Percentiles rank a stretch among this genome's conserved stretches.
phyloP scores from a whole-genome alignment of 805 yeast genomes.

The Yamadazyma ubonensis region DNA sequence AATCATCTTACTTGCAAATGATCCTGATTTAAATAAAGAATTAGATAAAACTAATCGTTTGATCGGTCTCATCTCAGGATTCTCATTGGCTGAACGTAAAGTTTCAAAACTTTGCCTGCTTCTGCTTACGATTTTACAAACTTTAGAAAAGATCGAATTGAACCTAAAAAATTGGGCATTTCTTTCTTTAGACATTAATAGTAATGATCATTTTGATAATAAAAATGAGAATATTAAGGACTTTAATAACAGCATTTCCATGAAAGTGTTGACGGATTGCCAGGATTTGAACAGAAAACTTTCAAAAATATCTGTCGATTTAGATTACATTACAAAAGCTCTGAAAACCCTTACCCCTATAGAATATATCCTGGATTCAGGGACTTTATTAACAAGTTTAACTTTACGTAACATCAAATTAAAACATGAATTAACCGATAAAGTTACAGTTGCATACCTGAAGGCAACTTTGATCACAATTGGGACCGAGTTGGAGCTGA shows the following conservation, averaged over 20 bases:
- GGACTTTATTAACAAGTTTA: slow-evolving; percentile 47
- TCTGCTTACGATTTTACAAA: slow-evolving; percentile 46
- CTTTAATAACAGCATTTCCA: slow-evolving; percentile 55
- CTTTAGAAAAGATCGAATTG: slow-evolving; percentile 49
- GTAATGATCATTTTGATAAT: slow-evolving; percentile 38
- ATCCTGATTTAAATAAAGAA: slow-evolving; percentile 47
- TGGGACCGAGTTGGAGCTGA: slow-evolving; percentile 58
- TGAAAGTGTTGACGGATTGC: slow-evolving; percentile 52
- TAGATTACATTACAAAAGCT: slow-evolving; percentile 46
- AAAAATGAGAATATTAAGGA: slow-evolving; percentile 18
- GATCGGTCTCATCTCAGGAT: slow-evolving; percentile 41
- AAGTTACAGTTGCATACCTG: slow-evolving; percentile 58
- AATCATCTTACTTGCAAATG: slow-evolving; percentile 45
- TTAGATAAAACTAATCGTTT: slow-evolving; percentile 41
- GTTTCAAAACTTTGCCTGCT: slow-evolving; percentile 49
- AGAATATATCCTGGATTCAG: slow-evolving; percentile 54
- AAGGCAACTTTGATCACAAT: slow-evolving; percentile 64
- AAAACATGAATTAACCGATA: slow-evolving; percentile 50
- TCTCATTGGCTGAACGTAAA: slow-evolving; percentile 42
- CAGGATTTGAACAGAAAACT: slow-evolving; percentile 45
- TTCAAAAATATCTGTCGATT: slow-evolving; percentile 41
- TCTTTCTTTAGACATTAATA: slow-evolving; percentile 48
- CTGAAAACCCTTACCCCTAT: slow-evolving; percentile 41
- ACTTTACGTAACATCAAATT: slow-evolving; percentile 47
- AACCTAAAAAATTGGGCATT: slow-evolving; percentile 56